Evolutionary conservation across 768 basidiomycete genomes (phyloP).

Genomic region (Tricholoma flavovirens): DNA sequence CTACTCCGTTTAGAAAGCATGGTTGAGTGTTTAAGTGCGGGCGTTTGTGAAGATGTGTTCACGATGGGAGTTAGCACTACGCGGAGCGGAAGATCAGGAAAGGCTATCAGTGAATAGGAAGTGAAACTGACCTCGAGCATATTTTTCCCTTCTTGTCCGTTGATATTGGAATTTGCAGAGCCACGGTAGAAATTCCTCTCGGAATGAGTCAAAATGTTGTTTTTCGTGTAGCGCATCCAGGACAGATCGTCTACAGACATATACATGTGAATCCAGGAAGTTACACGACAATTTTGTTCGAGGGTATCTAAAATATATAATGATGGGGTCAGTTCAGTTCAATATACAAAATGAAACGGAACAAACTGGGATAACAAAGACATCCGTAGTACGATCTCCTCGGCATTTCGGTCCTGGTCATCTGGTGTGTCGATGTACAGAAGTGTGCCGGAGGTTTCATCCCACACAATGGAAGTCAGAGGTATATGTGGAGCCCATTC

Average conservation of each 20-base stretch:
- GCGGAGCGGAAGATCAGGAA: constrained; percentile 1
- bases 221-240: constrained; percentile 69
- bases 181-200: constrained; percentile 92
- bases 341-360: background rate
- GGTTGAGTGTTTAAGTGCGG: constrained; percentile 60
- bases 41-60: constrained; percentile 39
- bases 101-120: background rate
- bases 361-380: constrained; percentile 60
- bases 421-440: constrained; percentile 70
- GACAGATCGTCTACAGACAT: constrained; percentile 73
- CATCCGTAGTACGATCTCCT: constrained; percentile 74
- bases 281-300: constrained; percentile 59
- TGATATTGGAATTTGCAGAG: constrained; percentile 83
- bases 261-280: constrained; percentile 85
- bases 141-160: constrained; percentile 51
- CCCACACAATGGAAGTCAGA: constrained; percentile 58
- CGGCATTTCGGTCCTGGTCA: constrained; percentile 57
- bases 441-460: constrained; percentile 57
- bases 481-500: constrained; percentile 56
- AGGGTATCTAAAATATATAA: constrained; percentile 50
- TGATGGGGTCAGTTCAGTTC: background rate
- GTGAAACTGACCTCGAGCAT: constrained; percentile 41
- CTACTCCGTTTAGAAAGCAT: constrained; percentile 23
- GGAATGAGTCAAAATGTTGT: constrained; percentile 69
- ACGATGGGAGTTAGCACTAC: constrained; percentile 43